Evolutionary conservation across 192 early-diverging fungal genomes (phyloP), one percentile per base, ranked within the genome.

Genomic region (Nowakowskiella sp.): DNA sequence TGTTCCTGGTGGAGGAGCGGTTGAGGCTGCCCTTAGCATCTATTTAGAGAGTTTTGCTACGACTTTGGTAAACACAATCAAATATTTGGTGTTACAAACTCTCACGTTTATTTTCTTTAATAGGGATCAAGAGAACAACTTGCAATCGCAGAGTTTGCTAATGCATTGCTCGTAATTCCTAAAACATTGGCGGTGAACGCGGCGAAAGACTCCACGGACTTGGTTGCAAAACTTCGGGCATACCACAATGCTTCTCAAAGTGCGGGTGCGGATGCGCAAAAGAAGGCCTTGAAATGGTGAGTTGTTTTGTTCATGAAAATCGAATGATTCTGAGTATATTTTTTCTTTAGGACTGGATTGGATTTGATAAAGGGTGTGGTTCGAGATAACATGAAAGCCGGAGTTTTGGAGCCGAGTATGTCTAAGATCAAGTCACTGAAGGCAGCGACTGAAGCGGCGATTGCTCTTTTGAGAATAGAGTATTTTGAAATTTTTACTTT

Each of bases 41-140:
- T 96, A 96, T 60, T 81, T 99, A 33, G 96, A 99, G 70, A 91
- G 94, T 62, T 99, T 94, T 85, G 96, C 96, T 26, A 95, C 92
- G 4, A 91, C 91, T 4, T 70, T 99, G 58, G 83, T 88, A 62
- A 52, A 76, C 58, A 6, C 25, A 43, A 10, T 5, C 39, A 7
- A 54, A 32, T 27, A 45, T 16, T 58, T 62, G 27, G 21, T 13
- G n/a, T 28, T 30, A 16, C 42, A 13, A n/a, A 33, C 2, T 25
- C 1, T 30, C n/a, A n/a, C 16, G 39, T 34, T 23, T 42, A 49
- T 28, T 34, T 36, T 10, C 31, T 39, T 30, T 59, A n/a, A n/a
- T n/a, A 88, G 86, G 83, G 86, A 31, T 94, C 96, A 31, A 89
- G 96, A 49, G 96, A 99, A 65, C 96, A 99, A 68, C 77, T 96